These are phyloP conservation scores for Syzygium aromaticum DNA, from an alignment of 345 rosid species.

Conservation along the genomic window DNA sequence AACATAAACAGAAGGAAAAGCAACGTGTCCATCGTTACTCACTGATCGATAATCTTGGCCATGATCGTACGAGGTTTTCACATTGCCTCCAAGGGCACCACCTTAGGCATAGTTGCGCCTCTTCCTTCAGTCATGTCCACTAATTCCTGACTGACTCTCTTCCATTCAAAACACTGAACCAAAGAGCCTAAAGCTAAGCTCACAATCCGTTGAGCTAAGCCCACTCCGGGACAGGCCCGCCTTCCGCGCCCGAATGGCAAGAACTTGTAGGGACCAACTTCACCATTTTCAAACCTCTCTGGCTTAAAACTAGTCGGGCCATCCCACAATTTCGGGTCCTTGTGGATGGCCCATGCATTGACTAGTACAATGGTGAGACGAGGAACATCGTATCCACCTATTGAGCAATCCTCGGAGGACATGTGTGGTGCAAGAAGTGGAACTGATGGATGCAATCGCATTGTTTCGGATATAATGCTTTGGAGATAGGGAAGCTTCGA, in stretches of 20 bases:
- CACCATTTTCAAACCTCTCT: conserved; percentile 28
- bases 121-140: conserved; percentile 28
- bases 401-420: conserved; percentile 19
- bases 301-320: conserved; percentile 36
- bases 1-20: no score
- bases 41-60: neutral
- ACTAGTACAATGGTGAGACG: conserved; percentile 27
- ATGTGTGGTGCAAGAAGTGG: conserved; percentile 40
- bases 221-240: neutral
- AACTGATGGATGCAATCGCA: conserved; percentile 29
- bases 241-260: neutral
- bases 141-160: conserved; percentile 6
- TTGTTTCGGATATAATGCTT: conserved; percentile 20
- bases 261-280: neutral
- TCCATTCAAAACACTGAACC: neutral
- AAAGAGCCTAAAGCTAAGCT: neutral
- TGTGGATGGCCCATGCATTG: conserved; percentile 50
- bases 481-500: conserved; percentile 26
- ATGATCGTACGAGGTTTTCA: conserved; percentile 11
- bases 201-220: neutral
- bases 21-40: no score
- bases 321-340: conserved; percentile 35
- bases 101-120: conserved; percentile 34
- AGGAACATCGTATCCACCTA: conserved; percentile 36
- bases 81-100: conserved; percentile 21